Conservation (phyloP, 306 rosid species). For the Quillaja saponaria region DNA sequence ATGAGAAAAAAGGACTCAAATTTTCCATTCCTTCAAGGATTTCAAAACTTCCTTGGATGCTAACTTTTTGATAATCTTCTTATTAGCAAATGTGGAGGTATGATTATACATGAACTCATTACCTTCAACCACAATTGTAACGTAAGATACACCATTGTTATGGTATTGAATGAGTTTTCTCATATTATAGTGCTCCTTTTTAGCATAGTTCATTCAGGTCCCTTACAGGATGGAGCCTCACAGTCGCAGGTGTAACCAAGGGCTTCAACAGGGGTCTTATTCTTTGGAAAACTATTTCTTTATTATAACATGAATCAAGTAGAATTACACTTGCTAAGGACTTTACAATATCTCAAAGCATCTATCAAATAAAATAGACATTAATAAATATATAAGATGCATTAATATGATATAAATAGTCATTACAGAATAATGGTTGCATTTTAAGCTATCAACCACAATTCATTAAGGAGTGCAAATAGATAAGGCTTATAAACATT, state of each 20-base stretch:
- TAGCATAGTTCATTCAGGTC: slow-evolving; percentile 57
- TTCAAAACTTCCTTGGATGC: slow-evolving; percentile 56
- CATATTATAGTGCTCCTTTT: slow-evolving; percentile 24
- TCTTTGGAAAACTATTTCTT: slow-evolving; percentile 55
- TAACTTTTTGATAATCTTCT: slow-evolving; percentile 39
- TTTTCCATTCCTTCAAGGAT: slow-evolving; percentile 48
- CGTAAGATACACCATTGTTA: slow-evolving; percentile 20
- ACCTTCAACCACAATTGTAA: slow-evolving; percentile 47
- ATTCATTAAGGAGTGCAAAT: no score
- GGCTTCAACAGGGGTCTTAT: slow-evolving; percentile 72
- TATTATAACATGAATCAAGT: slow-evolving; percentile 65
- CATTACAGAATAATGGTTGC: no score
- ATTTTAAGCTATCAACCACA: no score
- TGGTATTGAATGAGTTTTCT: slow-evolving; percentile 6
- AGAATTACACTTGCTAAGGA: slow-evolving; percentile 79
- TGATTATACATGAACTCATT: slow-evolving; percentile 33
- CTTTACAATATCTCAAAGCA: slow-evolving; percentile 77
- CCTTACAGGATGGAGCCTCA: slow-evolving; percentile 47
- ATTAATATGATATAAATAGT: no score
- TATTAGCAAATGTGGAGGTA: slow-evolving; percentile 26
- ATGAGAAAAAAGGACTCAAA: no score
- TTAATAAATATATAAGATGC: no score
- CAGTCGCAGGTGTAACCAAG: slow-evolving; percentile 60
- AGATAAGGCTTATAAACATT: no score
- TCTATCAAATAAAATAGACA: no score